Percentiles rank a stretch among this genome's conserved stretches.
phyloP scores from a whole-genome alignment of 2,329 filamentous ascomycete species.

The Davidsoniella neocaledoniae region DNA sequence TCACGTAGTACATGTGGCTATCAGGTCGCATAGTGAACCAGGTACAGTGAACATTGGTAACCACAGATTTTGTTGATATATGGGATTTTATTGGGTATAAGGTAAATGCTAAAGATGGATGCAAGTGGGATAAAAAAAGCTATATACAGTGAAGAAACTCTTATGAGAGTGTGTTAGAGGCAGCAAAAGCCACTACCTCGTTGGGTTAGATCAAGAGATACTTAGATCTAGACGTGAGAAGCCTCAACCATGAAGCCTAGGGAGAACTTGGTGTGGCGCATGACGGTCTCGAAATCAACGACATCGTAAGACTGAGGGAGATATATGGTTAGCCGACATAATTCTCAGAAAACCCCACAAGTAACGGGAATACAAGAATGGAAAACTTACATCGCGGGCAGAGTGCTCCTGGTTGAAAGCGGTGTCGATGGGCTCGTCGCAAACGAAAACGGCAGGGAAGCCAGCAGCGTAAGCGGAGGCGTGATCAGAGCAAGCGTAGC shows the following conservation, averaged over 20 bases:
- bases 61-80: too few relatives aligned
- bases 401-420: conserved; percentile 21
- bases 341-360: neutral
- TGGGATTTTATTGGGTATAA: too few relatives aligned
- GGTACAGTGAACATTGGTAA: too few relatives aligned
- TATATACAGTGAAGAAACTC: too few relatives aligned
- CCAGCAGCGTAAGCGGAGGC: conserved; percentile 20
- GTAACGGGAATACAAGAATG: neutral
- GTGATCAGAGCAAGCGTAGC: conserved; percentile 31
- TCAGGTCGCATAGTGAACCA: too few relatives aligned
- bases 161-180: too few relatives aligned
- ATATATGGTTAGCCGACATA: neutral
- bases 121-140: too few relatives aligned
- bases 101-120: too few relatives aligned
- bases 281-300: conserved; percentile 22
- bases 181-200: too few relatives aligned
- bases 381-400: conserved; percentile 20
- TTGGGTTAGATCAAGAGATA: neutral
- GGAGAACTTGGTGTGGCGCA: conserved; percentile 22
- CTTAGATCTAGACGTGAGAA: conserved; percentile 18
- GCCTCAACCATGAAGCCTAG: conserved; percentile 24
- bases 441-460: conserved; percentile 24
- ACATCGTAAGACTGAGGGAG: conserved; percentile 19
- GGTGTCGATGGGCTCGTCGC: conserved; percentile 20
- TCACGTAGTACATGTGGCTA: too few relatives aligned